Conservation (phyloP, 1,284 basidiomycete genomes). For the Exsudoporus floridanus region DNA sequence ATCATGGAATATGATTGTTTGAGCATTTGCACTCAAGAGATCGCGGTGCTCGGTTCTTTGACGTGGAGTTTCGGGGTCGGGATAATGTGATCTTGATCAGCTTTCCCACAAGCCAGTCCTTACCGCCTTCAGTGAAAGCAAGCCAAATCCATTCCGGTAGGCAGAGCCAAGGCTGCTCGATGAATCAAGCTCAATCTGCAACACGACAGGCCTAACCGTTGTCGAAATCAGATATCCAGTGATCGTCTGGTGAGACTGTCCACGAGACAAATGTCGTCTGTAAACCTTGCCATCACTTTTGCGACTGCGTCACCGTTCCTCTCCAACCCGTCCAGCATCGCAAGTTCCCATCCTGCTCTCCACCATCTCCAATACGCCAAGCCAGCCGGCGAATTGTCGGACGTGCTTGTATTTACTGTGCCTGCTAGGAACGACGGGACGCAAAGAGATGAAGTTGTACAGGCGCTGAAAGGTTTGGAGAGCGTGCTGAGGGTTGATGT, state of each 20-base stretch:
- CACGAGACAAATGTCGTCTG: slow-evolving; percentile 8
- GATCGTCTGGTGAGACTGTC: neutral
- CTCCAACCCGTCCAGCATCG: slow-evolving; percentile 21
- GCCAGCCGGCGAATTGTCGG: slow-evolving; percentile 28
- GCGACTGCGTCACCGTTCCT: slow-evolving; percentile 24
- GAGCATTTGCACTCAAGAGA: too few relatives aligned
- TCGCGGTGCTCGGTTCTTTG: neutral
- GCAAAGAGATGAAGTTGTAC: slow-evolving; percentile 17
- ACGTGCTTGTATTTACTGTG: slow-evolving; percentile 22
- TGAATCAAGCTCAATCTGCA: neutral
- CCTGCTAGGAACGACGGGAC: slow-evolving; percentile 6
- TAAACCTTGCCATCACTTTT: slow-evolving; percentile 28
- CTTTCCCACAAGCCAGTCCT: neutral
- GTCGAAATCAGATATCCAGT: neutral
- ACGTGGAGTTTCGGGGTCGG: neutral
- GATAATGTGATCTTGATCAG: neutral
- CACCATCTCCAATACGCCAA: slow-evolving; percentile 22
- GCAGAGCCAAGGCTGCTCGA: neutral
- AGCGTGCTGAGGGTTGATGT: slow-evolving; percentile 27
- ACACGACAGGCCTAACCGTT: too few relatives aligned
- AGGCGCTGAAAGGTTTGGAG: slow-evolving; percentile 18
- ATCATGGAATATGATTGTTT: too few relatives aligned
- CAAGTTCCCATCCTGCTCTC: slow-evolving; percentile 16
- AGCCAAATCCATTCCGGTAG: neutral
- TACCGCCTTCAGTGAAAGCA: neutral